Base-by-base conservation (phyloP, 106 monocot species). In the Xerophyta viscosa region DNA sequence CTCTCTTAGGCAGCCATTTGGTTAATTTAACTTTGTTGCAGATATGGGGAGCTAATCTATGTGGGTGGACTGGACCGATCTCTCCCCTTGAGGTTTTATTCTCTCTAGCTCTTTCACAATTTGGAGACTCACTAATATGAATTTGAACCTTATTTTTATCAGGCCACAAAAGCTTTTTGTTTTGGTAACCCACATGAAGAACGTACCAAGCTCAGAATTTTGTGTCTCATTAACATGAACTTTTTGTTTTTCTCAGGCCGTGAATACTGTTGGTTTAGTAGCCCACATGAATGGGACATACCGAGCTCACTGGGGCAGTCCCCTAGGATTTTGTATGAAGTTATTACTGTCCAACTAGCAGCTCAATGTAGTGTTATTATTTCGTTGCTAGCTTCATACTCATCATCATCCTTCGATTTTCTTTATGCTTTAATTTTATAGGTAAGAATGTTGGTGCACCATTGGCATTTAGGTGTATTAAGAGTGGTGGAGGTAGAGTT, bases 211-310 rank as follows among this genome's bases (percentile, higher is more conserved):
- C 78, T 31, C 3, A 37, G 24, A 10, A 20, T 20, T 58, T 54
- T 31, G 53, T 52, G 19, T 0, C 12, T 43, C 19, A 42, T 53
- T 10, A 12, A 14, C 39, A 20, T 69, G 29, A 54, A 31, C 6
- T 1, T 18, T 53, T 37, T 27, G 28, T 19, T 51, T 15, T 71
- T 66, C 62, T 24, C 75, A 96, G 94, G 78, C 72, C 59, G 71
- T 66, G 7, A 59, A 67, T 50, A 45, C 71, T 2, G 78, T 96
- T 37, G 68, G 50, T 55, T 60, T 94, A 46, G 47, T 59, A 48
- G 29, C 88, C 41, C 77, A 84, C 63, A 73, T 79, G 44, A 94
- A 94, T 60, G 94, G 94, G 50, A 88, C 94, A 26, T 94, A 84
- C 44, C 61, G 94, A 56, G 78, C 78, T 31, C 74, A 63, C 17